Evolutionary conservation across 2,329 filamentous ascomycete genomes (phyloP), one percentile per base, ranked within the genome.

Genomic region (Akanthomyces muscarius): DNA sequence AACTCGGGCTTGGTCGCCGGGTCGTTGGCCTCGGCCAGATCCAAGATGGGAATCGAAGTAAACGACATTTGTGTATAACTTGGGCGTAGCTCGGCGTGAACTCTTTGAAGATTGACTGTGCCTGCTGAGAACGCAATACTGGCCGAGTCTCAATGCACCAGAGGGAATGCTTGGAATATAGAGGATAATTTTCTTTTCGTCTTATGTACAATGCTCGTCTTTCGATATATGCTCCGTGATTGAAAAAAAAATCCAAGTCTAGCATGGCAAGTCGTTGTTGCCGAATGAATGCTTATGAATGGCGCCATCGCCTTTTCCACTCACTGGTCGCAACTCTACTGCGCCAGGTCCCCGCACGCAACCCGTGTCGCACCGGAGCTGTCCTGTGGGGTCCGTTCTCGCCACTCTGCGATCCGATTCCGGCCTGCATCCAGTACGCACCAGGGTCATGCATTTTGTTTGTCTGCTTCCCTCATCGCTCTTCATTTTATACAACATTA

Each of bases 11-110:
- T 96, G 0, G 89, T 88, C 5, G 78, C 77, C 21, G 85, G 81
- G 68, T 86, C 77, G 66, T 81, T 78, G 45, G 91, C 89, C 25
- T 84, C 78, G 16, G 88, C 84, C 64, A 96, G 82, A 72, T 94
- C 90, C 42, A 96, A 82, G 59, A 95, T 84, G 1, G 92, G 92
- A 63, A 96, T 87, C 2, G 84, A 82, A 2, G 84, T 87, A 78
- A 96, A 96, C 1, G 87, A 87, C 85, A 87, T 87, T 36, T 51
- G 50, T 44, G 28, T 30, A 30, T 45, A 5, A 18, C 14, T 36
- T 47, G 23, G 16, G 23, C 25, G 33, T 36, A 33, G 25, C 8
- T 33, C 58, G 28, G 42, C 38, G 30, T 28, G 36, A n/a, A 11
- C 18, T 51, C 8, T 10, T 18, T 5, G 11, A 45, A 58, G 36